phyloP scores from a whole-genome alignment of 2,329 filamentous ascomycete species.

The Coniochaeta sp. region DNA sequence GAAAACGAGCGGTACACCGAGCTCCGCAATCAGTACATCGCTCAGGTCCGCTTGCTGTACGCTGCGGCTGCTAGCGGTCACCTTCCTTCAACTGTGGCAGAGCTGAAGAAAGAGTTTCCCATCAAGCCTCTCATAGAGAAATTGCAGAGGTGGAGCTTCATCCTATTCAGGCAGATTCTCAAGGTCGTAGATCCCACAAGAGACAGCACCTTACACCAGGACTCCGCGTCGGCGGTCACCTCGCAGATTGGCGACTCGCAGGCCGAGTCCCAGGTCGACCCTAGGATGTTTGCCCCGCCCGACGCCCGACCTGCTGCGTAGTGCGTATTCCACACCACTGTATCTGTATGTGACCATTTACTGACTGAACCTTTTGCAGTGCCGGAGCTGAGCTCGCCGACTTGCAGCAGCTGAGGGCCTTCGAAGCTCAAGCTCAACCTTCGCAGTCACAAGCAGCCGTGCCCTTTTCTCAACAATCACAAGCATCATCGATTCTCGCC shows the following conservation, averaged over 20 bases:
- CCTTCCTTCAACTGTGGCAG: neutral
- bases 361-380: neutral
- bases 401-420: neutral
- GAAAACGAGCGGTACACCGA: neutral
- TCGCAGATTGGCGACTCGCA: constrained; percentile 3
- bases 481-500: neutral
- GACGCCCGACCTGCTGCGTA: neutral
- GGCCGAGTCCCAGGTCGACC: constrained; percentile 1
- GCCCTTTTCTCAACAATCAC: neutral
- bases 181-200: neutral
- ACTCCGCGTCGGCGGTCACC: neutral
- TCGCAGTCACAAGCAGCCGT: neutral
- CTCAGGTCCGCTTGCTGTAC: neutral
- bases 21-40: neutral
- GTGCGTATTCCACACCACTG: neutral
- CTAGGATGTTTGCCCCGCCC: neutral
- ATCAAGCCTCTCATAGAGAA: neutral
- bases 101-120: neutral
- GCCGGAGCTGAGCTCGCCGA: neutral
- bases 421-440: neutral
- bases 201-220: neutral
- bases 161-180: neutral
- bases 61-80: neutral
- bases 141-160: neutral
- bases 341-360: neutral